Conservation (phyloP, 192 early-diverging fungal genomes). For the Coemansia sp. region DNA sequence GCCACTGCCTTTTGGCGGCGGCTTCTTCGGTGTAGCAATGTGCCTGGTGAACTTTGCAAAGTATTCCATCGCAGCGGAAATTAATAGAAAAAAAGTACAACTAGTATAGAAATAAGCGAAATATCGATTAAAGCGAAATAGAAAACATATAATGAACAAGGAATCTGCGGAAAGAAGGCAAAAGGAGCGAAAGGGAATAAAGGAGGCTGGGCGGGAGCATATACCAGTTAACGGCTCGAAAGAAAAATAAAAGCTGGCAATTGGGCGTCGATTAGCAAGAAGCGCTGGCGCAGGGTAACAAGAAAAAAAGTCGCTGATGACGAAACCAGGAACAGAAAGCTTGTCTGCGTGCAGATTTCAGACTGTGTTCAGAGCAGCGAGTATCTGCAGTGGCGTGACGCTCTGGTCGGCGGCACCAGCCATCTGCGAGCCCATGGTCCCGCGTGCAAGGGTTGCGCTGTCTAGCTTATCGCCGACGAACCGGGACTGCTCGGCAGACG, state of each 20-base stretch:
- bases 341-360: not conserved
- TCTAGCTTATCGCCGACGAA: constrained; percentile 11
- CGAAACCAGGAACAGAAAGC: not conserved
- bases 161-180: not conserved
- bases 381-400: constrained; percentile 28
- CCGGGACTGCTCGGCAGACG: not conserved
- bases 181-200: too few relatives aligned
- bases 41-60: constrained; percentile 65
- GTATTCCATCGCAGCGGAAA: constrained; percentile 55
- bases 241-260: too few relatives aligned
- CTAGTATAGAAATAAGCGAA: not conserved
- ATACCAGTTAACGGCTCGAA: too few relatives aligned
- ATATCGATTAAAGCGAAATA: not conserved
- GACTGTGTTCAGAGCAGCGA: constrained; percentile 19
- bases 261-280: too few relatives aligned
- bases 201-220: too few relatives aligned
- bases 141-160: not conserved
- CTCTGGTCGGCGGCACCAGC: constrained; percentile 26
- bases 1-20: constrained; percentile 51
- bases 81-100: constrained; percentile 1
- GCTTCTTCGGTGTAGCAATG: constrained; percentile 58
- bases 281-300: too few relatives aligned
- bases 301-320: not conserved
- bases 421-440: too few relatives aligned
- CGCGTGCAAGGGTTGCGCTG: too few relatives aligned